Evolutionary conservation across 805 yeast genomes (phyloP).

Genomic region (Zygotorulaspora sp.): DNA sequence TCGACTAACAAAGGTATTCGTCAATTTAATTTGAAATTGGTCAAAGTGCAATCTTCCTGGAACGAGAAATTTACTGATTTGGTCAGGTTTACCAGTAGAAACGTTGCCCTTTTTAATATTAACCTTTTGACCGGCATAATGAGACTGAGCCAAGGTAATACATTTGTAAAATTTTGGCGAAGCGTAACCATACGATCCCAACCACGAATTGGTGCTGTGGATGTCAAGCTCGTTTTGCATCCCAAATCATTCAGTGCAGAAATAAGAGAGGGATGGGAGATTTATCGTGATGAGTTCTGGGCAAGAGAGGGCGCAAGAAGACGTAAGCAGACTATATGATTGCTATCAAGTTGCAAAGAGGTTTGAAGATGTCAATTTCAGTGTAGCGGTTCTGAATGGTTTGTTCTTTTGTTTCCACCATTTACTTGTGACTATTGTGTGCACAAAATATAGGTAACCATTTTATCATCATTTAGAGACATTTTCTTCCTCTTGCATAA

Average conservation of each 20-base stretch:
- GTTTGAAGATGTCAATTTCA: constrained; percentile 10
- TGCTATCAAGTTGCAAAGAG: not conserved
- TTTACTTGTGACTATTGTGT: constrained; percentile 2
- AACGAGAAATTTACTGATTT: constrained; percentile 37
- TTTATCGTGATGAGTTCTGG: constrained; percentile 93
- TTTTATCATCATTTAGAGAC: constrained; percentile 12
- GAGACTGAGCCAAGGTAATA: constrained; percentile 13
- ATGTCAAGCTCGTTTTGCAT: constrained; percentile 74
- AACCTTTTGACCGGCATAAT: constrained; percentile 15
- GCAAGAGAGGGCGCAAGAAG: constrained; percentile 71
- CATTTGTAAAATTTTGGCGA: constrained; percentile 23
- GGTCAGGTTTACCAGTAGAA: constrained; percentile 30
- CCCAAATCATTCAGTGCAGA: constrained; percentile 80
- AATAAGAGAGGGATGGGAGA: constrained; percentile 90
- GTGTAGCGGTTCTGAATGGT: constrained; percentile 25
- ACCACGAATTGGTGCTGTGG: constrained; percentile 68
- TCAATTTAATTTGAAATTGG: constrained; percentile 73
- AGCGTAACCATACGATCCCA: constrained; percentile 40
- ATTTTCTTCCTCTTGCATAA: not conserved
- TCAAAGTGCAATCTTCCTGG: constrained; percentile 48
- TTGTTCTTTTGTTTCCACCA: constrained; percentile 14
- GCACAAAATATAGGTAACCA: constrained; percentile 10
- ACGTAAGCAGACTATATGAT: constrained; percentile 28
- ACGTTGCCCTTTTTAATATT: constrained; percentile 22
- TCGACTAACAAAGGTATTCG: constrained; percentile 88